These are phyloP conservation scores for Fusarium bactridioides DNA, from an alignment of 2,329 filamentous ascomycete genomes.

Conservation along the genomic window DNA sequence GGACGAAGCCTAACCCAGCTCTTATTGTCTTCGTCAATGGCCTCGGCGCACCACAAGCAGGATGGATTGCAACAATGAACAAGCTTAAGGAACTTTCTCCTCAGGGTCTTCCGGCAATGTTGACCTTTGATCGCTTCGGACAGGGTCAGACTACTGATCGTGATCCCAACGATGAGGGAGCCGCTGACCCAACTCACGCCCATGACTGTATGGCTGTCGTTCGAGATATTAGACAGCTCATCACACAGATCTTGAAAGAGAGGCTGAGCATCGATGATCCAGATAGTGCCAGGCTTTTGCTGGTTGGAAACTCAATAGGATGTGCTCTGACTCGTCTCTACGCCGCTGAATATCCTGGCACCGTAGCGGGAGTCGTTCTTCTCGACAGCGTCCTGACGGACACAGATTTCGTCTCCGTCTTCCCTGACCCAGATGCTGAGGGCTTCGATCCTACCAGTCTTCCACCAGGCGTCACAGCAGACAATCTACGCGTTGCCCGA, in stretches of 20 bases:
- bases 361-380: slow-evolving; percentile 56
- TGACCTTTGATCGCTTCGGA: slow-evolving; percentile 67
- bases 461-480: slow-evolving; percentile 10
- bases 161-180: slow-evolving; percentile 54
- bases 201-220: slow-evolving; percentile 55
- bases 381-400: slow-evolving; percentile 67
- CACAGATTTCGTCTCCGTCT: slow-evolving; percentile 61
- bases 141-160: slow-evolving; percentile 57
- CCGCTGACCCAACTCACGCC: slow-evolving; percentile 49
- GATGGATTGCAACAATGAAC: slow-evolving; percentile 21
- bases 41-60: slow-evolving; percentile 28
- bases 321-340: slow-evolving; percentile 58
- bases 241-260: neutral
- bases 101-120: slow-evolving; percentile 47
- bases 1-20: neutral
- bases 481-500: slow-evolving; percentile 15
- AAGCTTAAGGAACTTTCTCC: neutral
- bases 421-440: slow-evolving; percentile 61
- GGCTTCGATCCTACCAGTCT: slow-evolving; percentile 51
- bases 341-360: slow-evolving; percentile 54
- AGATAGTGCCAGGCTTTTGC: neutral
- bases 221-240: slow-evolving; percentile 29
- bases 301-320: slow-evolving; percentile 37
- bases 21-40: slow-evolving; percentile 39
- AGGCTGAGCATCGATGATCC: neutral